These are phyloP conservation scores for Bryum argenteum DNA, from an alignment of 225 moss, liverwort and hornwort species.

Conservation along the genomic window DNA sequence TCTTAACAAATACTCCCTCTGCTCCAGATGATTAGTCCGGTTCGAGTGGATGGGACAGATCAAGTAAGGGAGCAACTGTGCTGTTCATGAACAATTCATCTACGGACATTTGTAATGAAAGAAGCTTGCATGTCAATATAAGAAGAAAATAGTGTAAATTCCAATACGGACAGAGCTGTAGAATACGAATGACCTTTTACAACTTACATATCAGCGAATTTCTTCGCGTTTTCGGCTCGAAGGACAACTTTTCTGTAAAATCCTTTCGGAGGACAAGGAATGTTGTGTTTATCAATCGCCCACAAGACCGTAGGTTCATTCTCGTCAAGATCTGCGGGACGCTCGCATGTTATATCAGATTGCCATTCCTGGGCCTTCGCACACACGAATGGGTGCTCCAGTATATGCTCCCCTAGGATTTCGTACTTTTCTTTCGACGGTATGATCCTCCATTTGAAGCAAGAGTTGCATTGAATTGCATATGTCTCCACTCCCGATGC, in stretches of 20 bases:
- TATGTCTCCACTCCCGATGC: conserved; percentile 56
- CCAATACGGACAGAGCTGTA: not conserved
- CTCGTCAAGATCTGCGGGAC: conserved; percentile 62
- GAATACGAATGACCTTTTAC: not conserved
- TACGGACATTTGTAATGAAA: conserved; percentile 5
- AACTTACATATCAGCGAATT: conserved; percentile 79
- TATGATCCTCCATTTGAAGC: conserved; percentile 82
- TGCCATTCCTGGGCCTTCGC: conserved; percentile 57
- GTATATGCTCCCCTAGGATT: conserved; percentile 61
- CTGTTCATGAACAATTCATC: conserved; percentile 8
- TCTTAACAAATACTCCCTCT: too few relatives aligned
- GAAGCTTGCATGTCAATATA: conserved; percentile 6
- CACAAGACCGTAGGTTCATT: conserved; percentile 61
- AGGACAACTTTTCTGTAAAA: conserved; percentile 73
- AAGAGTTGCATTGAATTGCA: conserved; percentile 72
- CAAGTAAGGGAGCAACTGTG: not conserved
- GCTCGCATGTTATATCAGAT: conserved; percentile 45
- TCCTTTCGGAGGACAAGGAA: conserved; percentile 68
- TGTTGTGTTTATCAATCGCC: conserved; percentile 85
- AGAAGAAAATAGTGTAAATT: not conserved
- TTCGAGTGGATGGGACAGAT: too few relatives aligned
- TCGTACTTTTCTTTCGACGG: conserved; percentile 72
- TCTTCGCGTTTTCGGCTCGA: conserved; percentile 61
- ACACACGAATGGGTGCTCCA: conserved; percentile 68
- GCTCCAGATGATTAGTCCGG: too few relatives aligned